phyloP scores from a whole-genome alignment of 163 green algal species.

The Coccomyxa subellipsoidea region DNA sequence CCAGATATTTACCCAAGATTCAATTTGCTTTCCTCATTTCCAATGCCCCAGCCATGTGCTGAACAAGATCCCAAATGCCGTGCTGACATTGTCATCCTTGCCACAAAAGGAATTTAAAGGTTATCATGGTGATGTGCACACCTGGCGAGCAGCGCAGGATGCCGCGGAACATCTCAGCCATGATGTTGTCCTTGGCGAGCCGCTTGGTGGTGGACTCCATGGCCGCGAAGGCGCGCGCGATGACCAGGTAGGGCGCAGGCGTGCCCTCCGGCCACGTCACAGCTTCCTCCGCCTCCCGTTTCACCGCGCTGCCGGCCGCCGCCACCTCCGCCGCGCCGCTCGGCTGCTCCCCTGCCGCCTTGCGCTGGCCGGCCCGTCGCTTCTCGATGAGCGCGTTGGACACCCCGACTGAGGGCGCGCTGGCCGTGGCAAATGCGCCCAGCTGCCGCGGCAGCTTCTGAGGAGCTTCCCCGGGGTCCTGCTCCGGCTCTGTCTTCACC shows the following conservation, averaged over 20 bases:
- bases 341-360: not conserved
- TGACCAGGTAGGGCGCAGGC: slow-evolving; percentile 68
- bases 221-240: slow-evolving; percentile 56
- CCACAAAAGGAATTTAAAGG: too few relatives aligned
- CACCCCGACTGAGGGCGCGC: not conserved
- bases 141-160: slow-evolving; percentile 52
- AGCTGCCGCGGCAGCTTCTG: not conserved
- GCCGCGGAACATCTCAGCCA: slow-evolving; percentile 73
- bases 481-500: not conserved
- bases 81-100: too few relatives aligned
- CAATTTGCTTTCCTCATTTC: too few relatives aligned
- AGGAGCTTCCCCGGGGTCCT: not conserved
- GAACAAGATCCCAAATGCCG: not conserved
- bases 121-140: slow-evolving; percentile 16
- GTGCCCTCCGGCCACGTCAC: slow-evolving; percentile 1
- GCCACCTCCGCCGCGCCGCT: not conserved
- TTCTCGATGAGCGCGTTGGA: not conserved
- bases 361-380: not conserved
- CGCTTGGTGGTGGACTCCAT: slow-evolving; percentile 76
- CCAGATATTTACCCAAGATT: too few relatives aligned
- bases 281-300: not conserved
- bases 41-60: too few relatives aligned
- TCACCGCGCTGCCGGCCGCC: not conserved
- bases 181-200: slow-evolving; percentile 56
- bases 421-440: not conserved